Percentiles rank a stretch among this genome's conserved stretches.
Conservation (phyloP, 257 asterid species). For the Rubia yunnanensis region DNA sequence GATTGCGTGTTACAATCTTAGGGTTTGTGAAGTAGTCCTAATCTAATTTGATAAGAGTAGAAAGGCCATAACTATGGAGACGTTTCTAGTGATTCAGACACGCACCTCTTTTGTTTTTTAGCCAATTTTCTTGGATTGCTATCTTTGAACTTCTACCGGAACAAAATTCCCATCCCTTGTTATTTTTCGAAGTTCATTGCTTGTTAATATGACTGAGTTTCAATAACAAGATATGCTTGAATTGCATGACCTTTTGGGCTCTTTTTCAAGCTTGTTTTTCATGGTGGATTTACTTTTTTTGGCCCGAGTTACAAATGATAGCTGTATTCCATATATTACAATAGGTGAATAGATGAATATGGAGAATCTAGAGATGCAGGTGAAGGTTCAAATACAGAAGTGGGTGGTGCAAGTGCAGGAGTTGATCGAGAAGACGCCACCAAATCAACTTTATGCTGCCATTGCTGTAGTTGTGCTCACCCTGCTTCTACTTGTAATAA, state of each 20-base stretch:
- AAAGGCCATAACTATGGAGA: not conserved
- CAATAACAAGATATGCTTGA: not conserved
- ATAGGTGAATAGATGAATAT: not conserved
- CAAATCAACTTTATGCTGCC: conserved; percentile 10
- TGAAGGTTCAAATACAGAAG: not conserved
- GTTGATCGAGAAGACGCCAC: conserved; percentile 6
- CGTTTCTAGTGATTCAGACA: no score
- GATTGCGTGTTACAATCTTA: no score
- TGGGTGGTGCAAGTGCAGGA: conserved; percentile 7
- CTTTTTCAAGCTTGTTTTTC: not conserved
- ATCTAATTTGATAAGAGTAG: not conserved
- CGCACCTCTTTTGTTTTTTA: no score
- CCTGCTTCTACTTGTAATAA: conserved; percentile 1
- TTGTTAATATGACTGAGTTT: not conserved
- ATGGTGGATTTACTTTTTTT: not conserved
- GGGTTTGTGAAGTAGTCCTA: not conserved
- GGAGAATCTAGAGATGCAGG: conserved; percentile 2
- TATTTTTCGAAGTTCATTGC: no score
- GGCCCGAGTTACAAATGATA: not conserved
- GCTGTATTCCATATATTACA: no score
- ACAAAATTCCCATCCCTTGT: not conserved
- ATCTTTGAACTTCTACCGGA: no score
- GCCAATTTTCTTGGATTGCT: no score
- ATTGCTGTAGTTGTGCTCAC: conserved; percentile 10
- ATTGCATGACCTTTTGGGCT: not conserved